Conservation (phyloP, 1,284 basidiomycete species). For the Irpex rosettiformis region DNA sequence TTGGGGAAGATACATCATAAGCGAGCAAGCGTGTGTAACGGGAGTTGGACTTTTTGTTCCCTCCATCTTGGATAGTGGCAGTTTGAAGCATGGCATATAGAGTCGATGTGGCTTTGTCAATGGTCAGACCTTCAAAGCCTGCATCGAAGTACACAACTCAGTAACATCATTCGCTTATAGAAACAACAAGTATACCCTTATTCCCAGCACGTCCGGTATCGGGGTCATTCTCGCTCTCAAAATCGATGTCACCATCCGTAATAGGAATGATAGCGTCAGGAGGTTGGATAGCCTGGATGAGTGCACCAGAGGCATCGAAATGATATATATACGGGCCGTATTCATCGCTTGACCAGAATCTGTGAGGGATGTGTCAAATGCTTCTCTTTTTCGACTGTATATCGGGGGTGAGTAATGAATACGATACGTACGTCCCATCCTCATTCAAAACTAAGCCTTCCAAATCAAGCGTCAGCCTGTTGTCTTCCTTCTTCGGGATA, state of each 20-base stretch:
- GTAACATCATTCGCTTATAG: too few species aligned
- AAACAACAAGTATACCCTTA: too few species aligned
- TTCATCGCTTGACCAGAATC: slow-evolving; percentile 64
- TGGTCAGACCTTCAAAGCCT: slow-evolving; percentile 67
- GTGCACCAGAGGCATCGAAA: slow-evolving; percentile 40
- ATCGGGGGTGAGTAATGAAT: too few species aligned
- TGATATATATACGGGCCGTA: slow-evolving; percentile 71
- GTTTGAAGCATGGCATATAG: slow-evolving; percentile 64
- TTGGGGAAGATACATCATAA: slow-evolving; percentile 43
- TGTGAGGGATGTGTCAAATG: slow-evolving; percentile 17
- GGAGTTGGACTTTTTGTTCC: slow-evolving; percentile 40
- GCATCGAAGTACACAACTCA: background rate
- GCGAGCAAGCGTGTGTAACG: slow-evolving; percentile 56
- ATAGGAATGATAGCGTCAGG: slow-evolving; percentile 52
- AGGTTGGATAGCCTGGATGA: slow-evolving; percentile 59
- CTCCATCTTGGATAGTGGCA: slow-evolving; percentile 64
- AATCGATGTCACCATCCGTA: slow-evolving; percentile 47
- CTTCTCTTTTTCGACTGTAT: too few species aligned
- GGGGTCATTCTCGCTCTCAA: slow-evolving; percentile 50
- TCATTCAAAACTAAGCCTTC: slow-evolving; percentile 59
- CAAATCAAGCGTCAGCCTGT: slow-evolving; percentile 52
- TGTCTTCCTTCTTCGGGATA: slow-evolving; percentile 40
- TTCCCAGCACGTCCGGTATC: slow-evolving; percentile 46
- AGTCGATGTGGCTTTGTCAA: slow-evolving; percentile 43
- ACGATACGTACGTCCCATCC: slow-evolving; percentile 50